Conservation (phyloP, 345 rosid genomes). For the Salix purpurea region DNA sequence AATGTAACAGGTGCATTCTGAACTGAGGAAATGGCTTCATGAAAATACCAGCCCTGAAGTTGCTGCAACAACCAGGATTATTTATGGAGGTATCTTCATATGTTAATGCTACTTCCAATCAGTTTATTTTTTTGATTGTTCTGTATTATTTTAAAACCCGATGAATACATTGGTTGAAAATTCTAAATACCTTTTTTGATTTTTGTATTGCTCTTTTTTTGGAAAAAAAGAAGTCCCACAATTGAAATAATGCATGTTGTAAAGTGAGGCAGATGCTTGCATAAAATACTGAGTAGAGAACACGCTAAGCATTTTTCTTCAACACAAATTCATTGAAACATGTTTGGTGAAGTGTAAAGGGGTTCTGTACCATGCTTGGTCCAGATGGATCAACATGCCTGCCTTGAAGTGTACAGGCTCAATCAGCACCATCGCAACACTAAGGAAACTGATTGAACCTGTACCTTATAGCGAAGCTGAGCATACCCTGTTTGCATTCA, state of each 20-base stretch:
- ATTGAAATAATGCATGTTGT: background rate
- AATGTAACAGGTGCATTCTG: conserved; percentile 61
- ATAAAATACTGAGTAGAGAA: background rate
- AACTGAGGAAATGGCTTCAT: conserved; percentile 82
- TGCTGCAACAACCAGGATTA: conserved; percentile 70
- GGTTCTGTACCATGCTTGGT: background rate
- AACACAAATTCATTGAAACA: background rate
- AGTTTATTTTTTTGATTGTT: background rate
- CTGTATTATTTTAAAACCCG: background rate
- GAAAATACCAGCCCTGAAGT: conserved; percentile 58
- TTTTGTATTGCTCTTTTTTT: background rate
- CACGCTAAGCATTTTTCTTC: background rate
- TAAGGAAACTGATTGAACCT: background rate
- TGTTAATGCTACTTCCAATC: background rate
- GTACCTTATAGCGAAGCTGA: background rate
- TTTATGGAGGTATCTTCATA: conserved; percentile 71
- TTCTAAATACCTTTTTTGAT: background rate
- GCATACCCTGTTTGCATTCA: background rate
- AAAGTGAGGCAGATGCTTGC: background rate
- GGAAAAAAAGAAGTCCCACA: background rate
- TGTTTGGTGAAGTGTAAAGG: background rate
- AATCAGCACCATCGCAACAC: background rate
- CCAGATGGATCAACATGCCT: background rate
- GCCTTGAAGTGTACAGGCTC: background rate
- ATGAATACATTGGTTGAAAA: background rate